These are phyloP conservation scores for Ajuga chamaepitys DNA, from an alignment of 257 asterid genomes.

Conservation along the genomic window DNA sequence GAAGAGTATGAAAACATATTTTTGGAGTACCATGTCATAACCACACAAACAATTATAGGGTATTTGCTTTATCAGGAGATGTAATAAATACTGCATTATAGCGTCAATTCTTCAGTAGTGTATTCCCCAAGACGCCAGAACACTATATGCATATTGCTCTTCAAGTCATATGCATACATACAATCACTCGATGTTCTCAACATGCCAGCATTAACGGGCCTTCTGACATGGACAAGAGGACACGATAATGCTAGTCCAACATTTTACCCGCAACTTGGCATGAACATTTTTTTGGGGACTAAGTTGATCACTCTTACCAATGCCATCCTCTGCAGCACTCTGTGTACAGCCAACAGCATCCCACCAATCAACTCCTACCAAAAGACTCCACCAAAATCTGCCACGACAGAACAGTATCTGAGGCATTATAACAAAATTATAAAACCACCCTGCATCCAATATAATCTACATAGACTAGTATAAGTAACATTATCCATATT, in stretches of 20 bases:
- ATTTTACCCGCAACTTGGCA: background rate
- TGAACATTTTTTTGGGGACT: slow-evolving; percentile 3
- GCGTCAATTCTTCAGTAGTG: background rate
- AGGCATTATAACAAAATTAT: slow-evolving; percentile 1
- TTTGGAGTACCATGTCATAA: background rate
- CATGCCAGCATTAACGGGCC: slow-evolving; percentile 10
- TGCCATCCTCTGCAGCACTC: slow-evolving; percentile 98
- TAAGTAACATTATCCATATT: slow-evolving; percentile 10
- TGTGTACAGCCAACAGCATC: slow-evolving; percentile 99
- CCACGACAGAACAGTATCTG: slow-evolving; percentile 15
- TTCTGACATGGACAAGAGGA: background rate
- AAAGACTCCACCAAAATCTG: slow-evolving; percentile 99
- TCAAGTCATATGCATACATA: background rate
- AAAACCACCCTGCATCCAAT: background rate
- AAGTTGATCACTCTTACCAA: slow-evolving; percentile 48
- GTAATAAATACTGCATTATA: background rate
- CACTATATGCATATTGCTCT: background rate
- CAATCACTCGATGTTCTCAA: background rate
- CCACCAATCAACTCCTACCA: slow-evolving; percentile 99
- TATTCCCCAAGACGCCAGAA: background rate
- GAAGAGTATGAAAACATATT: background rate
- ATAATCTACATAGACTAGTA: background rate
- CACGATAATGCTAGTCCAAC: background rate
- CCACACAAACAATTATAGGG: background rate
- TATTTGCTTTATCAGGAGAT: background rate